Conservation (phyloP, 2,329 filamentous ascomycete species). For the Huntiella moniliformis region DNA sequence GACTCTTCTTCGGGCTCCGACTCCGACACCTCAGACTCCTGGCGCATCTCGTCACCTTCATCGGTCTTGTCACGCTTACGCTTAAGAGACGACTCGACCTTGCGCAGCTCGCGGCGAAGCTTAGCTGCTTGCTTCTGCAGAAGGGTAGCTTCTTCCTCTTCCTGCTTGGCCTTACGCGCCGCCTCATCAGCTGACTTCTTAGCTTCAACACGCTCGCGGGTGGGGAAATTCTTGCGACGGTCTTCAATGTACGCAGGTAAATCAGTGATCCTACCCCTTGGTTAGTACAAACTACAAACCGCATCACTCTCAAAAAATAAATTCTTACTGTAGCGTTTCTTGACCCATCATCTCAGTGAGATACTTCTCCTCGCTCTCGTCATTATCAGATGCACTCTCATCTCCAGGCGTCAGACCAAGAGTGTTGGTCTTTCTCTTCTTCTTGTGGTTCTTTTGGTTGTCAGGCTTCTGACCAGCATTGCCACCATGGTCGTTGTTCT, state of each 20-base stretch:
- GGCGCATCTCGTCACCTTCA: conserved; percentile 46
- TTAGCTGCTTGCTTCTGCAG: conserved; percentile 43
- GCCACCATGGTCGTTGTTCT: conserved; percentile 12
- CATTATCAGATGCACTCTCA: conserved; percentile 45
- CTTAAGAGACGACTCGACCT: conserved; percentile 52
- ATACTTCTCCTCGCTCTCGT: conserved; percentile 53
- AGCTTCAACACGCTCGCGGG: conserved; percentile 47
- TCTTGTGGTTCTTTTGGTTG: conserved; percentile 39
- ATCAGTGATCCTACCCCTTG: conserved; percentile 39
- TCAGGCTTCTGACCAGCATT: conserved; percentile 18
- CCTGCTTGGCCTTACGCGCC: conserved; percentile 37
- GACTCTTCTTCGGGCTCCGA: conserved; percentile 31
- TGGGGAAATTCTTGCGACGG: conserved; percentile 63
- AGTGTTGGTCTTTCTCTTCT: conserved; percentile 53
- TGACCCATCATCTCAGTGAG: conserved; percentile 35
- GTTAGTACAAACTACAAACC: conserved; percentile 5
- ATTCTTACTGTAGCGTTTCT: conserved; percentile 35
- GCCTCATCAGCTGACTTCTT: conserved; percentile 34
- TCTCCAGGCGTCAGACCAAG: conserved; percentile 52
- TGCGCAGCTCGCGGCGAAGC: conserved; percentile 44
- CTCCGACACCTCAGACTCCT: conserved; percentile 27
- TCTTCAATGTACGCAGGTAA: conserved; percentile 66
- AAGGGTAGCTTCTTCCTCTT: conserved; percentile 23
- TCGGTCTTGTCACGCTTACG: conserved; percentile 49
- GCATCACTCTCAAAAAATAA: background rate